Conservation (phyloP, 495 filamentous ascomycete species). For the Achaetomiella virescens region DNA sequence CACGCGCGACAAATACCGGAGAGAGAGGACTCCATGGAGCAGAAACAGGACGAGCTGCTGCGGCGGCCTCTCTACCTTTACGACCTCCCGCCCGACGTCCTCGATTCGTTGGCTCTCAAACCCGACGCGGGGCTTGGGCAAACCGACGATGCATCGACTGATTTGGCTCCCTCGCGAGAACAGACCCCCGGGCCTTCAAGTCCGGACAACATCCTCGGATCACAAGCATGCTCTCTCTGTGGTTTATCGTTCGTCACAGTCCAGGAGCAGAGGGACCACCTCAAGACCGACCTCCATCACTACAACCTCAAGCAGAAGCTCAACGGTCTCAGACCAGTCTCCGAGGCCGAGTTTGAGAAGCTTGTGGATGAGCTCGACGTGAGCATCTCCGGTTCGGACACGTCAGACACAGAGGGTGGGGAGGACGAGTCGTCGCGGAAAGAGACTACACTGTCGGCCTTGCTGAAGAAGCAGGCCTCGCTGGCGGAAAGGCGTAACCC, state of each 20-base stretch:
- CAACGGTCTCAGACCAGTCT: slow-evolving; percentile 58
- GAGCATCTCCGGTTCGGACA: slow-evolving; percentile 79
- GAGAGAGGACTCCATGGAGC: slow-evolving; percentile 19
- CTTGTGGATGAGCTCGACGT: slow-evolving; percentile 78
- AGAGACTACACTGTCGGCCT: slow-evolving; percentile 58
- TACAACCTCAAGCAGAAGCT: slow-evolving; percentile 93
- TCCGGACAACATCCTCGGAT: slow-evolving; percentile 43
- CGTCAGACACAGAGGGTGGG: slow-evolving; percentile 46
- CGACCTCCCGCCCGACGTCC: slow-evolving; percentile 73
- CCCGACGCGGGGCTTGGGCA: slow-evolving; percentile 32
- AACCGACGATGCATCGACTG: slow-evolving; percentile 16
- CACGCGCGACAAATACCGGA: neutral
- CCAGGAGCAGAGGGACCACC: slow-evolving; percentile 77
- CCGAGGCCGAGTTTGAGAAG: slow-evolving; percentile 75
- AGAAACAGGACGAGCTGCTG: slow-evolving; percentile 33
- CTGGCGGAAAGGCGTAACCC: slow-evolving; percentile 44
- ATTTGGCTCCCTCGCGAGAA: slow-evolving; percentile 21
- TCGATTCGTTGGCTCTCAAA: slow-evolving; percentile 61
- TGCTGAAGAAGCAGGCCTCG: slow-evolving; percentile 78
- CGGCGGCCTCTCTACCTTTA: slow-evolving; percentile 58
- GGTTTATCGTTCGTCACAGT: slow-evolving; percentile 60
- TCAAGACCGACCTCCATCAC: slow-evolving; percentile 84
- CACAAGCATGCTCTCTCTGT: slow-evolving; percentile 80
- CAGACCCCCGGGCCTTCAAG: slow-evolving; percentile 29
- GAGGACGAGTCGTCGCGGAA: slow-evolving; percentile 42